phyloP scores from a whole-genome alignment of 176 grass and related monocot genomes.

The Rhynchospora breviuscula region DNA sequence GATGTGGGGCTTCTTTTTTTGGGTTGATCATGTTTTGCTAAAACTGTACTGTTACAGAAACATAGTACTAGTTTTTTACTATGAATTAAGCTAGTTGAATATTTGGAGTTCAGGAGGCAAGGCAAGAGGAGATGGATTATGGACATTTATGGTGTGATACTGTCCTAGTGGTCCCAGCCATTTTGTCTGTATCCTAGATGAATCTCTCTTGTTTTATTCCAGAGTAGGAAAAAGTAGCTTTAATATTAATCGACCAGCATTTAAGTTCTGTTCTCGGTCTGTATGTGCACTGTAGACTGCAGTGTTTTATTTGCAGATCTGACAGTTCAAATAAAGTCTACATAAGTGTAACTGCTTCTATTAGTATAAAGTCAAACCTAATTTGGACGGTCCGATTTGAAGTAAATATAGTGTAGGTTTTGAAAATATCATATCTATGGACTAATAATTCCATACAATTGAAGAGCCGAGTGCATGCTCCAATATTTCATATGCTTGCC shows the following conservation, averaged over 20 bases:
- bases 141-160: not conserved
- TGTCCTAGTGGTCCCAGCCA: not conserved
- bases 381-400: too few relatives aligned
- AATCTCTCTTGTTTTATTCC: not conserved
- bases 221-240: not conserved
- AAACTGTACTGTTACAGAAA: conserved; percentile 11
- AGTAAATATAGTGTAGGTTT: too few relatives aligned
- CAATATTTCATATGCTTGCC: too few relatives aligned
- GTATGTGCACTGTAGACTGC: too few relatives aligned
- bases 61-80: conserved; percentile 3
- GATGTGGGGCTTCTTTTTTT: not conserved
- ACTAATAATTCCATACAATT: too few relatives aligned
- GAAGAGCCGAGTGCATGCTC: too few relatives aligned
- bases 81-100: not conserved
- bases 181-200: not conserved
- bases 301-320: too few relatives aligned
- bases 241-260: not conserved
- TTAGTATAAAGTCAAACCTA: too few relatives aligned
- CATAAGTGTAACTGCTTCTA: too few relatives aligned
- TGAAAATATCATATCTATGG: too few relatives aligned
- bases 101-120: not conserved
- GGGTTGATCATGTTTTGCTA: conserved; percentile 5
- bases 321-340: too few relatives aligned
- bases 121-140: not conserved
- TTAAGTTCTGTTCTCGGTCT: not conserved